Evolutionary conservation across 805 yeast species (phyloP), one percentile per base, ranked within the genome.

Genomic region (Candida orba): DNA sequence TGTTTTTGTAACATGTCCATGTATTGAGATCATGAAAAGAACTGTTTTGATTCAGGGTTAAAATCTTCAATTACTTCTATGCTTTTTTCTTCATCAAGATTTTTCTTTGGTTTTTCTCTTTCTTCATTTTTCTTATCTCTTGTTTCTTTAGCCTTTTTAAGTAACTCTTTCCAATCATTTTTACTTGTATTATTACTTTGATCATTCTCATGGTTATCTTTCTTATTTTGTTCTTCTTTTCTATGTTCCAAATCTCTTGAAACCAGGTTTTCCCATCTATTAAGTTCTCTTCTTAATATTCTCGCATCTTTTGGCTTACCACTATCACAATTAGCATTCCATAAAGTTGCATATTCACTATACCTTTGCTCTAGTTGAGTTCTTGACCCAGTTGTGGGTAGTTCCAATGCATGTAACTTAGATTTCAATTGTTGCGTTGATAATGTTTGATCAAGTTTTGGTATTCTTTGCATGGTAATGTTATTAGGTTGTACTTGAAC

Each of bases 301-400:
- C 67, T 63, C 20, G 78, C 79, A 23, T 76, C 62, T 4, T 75
- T 75, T 0, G 95, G 96, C 27, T 68, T 70, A 31, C 74, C 65
- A 6, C 89, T 74, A 56, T 88, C 96, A 36, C 80, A 72, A 55
- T 88, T 88, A 12, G 95, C 81, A 57, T 90, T 90, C 79, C 81
- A 84, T 10, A 88, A 57, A 29, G 80, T 76, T 44, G 83, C 78
- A 66, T 79, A 90, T 51, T 89, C 91, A 48, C 78, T 81, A 57
- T 84, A 84, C 34, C 98, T 64, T 17, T 73, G 63, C 47, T 85
- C 90, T 52, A 89, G 55, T 49, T 76, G 81, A 14, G 63, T 64
- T 47, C 86, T 68, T 1, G 81, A 62, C 0, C 97, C 98, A 9
- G 58, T 60, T 0, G 78, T 68, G 0, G 89, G 75, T 7, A 90